phyloP scores from a whole-genome alignment of 441 rosid species.

The Adansonia gregorii region DNA sequence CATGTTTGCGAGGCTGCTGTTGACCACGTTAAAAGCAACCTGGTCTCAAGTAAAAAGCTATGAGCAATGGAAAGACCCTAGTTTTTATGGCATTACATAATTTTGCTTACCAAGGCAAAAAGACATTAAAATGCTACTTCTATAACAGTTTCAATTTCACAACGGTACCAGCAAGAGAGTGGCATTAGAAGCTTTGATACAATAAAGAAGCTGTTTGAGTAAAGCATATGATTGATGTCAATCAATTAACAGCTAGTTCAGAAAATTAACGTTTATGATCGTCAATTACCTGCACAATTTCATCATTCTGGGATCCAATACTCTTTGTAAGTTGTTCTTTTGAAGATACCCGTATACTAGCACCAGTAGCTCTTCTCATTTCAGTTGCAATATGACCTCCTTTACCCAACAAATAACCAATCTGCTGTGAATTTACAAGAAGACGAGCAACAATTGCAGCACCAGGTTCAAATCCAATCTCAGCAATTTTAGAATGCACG shows the following conservation, averaged over 20 bases:
- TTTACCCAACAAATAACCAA: constrained; percentile 61
- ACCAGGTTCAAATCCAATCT: constrained; percentile 69
- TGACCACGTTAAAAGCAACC: not conserved
- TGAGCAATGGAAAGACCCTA: not conserved
- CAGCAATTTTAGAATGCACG: constrained; percentile 59
- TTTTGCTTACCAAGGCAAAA: not conserved
- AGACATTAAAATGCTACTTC: not conserved
- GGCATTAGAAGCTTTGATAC: not conserved
- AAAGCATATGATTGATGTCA: not conserved
- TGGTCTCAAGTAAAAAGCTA: not conserved
- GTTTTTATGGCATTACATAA: not conserved
- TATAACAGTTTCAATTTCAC: not conserved
- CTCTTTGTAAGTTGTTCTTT: constrained; percentile 54
- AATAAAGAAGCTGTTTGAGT: not conserved
- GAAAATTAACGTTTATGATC: not conserved
- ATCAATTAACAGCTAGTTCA: not conserved
- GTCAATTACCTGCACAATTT: constrained; percentile 60
- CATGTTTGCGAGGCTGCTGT: not conserved
- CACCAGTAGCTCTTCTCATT: constrained; percentile 68
- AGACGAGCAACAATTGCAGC: constrained; percentile 62
- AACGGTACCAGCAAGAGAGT: not conserved
- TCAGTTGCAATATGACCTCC: constrained; percentile 59
- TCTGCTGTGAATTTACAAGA: constrained; percentile 56
- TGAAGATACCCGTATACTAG: constrained; percentile 53
- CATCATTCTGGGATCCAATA: constrained; percentile 52